phyloP scores from a whole-genome alignment of 106 monocot genomes.

The Acorus gramineus region DNA sequence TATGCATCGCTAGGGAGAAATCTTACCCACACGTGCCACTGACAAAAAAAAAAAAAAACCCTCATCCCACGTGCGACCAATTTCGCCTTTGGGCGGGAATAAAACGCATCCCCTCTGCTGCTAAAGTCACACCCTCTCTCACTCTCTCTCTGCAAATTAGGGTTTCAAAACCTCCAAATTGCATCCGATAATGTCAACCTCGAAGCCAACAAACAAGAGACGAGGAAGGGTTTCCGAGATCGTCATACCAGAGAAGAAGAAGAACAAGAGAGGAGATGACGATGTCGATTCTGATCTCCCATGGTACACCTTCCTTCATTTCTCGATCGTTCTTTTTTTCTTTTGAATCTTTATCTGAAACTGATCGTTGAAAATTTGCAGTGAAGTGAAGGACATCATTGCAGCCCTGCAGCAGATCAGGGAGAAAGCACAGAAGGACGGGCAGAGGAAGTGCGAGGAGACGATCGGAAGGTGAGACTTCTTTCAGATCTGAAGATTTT shows the following conservation, averaged over 20 bases:
- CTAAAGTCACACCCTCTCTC: too few species aligned
- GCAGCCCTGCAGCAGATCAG: constrained; percentile 61
- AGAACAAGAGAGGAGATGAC: background rate
- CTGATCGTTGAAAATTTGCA: constrained; percentile 6
- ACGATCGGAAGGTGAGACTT: constrained; percentile 41
- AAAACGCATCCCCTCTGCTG: too few species aligned
- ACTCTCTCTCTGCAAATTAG: too few species aligned
- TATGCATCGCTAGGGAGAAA: too few species aligned
- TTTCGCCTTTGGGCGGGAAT: too few species aligned
- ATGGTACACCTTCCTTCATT: constrained; percentile 15
- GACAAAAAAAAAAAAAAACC: too few species aligned
- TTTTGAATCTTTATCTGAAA: background rate
- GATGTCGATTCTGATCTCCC: constrained; percentile 33
- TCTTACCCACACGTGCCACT: too few species aligned
- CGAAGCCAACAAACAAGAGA: constrained; percentile 29
- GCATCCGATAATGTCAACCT: constrained; percentile 15
- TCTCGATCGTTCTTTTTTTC: background rate
- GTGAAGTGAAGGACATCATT: constrained; percentile 70
- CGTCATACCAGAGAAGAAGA: constrained; percentile 34
- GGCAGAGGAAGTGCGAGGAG: constrained; percentile 64
- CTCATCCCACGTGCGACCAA: too few species aligned
- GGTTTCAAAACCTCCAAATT: too few species aligned
- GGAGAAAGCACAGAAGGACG: constrained; percentile 80
- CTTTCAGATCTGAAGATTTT: too few species aligned
- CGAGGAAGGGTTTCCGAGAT: constrained; percentile 21